Conservation (phyloP, 169 alveolate species). For the Plasmodium yoelii region DNA sequence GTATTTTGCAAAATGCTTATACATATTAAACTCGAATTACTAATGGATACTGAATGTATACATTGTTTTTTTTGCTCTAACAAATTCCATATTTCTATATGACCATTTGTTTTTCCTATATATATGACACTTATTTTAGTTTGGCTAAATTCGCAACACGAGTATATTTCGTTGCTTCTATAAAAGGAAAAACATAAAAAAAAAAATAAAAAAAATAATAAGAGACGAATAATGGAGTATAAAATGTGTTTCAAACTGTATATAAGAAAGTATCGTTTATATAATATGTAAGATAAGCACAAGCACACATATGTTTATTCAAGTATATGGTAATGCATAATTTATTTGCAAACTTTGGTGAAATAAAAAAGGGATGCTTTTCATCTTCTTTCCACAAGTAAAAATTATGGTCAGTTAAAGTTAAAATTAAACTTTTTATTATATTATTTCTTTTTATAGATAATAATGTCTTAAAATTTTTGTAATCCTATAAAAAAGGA, state of each 20-base stretch:
- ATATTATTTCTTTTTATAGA: conserved; percentile 64
- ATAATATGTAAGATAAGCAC: background rate
- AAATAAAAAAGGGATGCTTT: conserved; percentile 54
- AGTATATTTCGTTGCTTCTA: conserved; percentile 73
- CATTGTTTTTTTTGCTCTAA: conserved; percentile 52
- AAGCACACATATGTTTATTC: no score
- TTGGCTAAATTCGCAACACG: conserved; percentile 75
- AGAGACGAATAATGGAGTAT: background rate
- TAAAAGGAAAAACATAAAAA: background rate
- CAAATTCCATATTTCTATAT: conserved; percentile 75
- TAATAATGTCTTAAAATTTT: conserved; percentile 60
- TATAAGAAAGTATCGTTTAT: background rate
- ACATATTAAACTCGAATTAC: conserved; percentile 70
- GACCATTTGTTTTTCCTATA: conserved; percentile 75
- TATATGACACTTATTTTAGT: conserved; percentile 61
- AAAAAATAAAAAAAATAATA: background rate
- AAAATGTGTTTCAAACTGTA: background rate
- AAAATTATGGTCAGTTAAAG: conserved; percentile 70
- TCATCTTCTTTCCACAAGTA: conserved; percentile 67
- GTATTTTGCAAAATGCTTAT: conserved; percentile 46
- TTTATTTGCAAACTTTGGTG: conserved; percentile 37
- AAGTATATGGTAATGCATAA: no score
- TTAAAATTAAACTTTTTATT: conserved; percentile 49
- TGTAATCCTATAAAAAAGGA: conserved; percentile 48
- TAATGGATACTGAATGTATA: conserved; percentile 48